Conservation (phyloP, 169 alveolate genomes). For the Plasmodium yoelii region DNA sequence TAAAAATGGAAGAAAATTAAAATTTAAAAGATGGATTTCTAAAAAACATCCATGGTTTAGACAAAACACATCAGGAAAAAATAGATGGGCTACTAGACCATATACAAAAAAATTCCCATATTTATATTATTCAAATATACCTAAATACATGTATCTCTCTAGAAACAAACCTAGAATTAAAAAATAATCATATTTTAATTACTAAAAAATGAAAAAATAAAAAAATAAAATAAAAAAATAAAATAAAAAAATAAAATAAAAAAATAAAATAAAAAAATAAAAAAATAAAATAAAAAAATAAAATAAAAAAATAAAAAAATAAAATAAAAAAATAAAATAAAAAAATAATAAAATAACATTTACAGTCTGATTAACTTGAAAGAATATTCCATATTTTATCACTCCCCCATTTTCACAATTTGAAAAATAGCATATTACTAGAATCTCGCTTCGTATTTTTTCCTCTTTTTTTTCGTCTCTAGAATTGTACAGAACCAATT, state of each 20-base stretch:
- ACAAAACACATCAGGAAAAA: conserved; percentile 80
- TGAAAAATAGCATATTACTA: not conserved
- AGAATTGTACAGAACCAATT: too few species aligned
- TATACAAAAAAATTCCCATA: conserved; percentile 80
- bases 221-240: too few species aligned
- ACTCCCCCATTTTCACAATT: too few species aligned
- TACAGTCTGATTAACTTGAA: not conserved
- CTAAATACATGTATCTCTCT: conserved; percentile 30
- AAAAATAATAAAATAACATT: not conserved
- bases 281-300: too few species aligned
- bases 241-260: too few species aligned
- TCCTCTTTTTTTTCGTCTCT: not conserved
- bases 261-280: too few species aligned
- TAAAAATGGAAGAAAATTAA: conserved; percentile 37
- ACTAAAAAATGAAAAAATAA: too few species aligned
- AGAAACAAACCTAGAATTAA: conserved; percentile 32
- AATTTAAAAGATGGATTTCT: conserved; percentile 66
- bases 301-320: too few species aligned
- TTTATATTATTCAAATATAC: conserved; percentile 35
- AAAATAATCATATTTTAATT: too few species aligned
- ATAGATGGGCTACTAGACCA: conserved; percentile 83
- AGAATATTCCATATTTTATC: too few species aligned
- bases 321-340: not conserved
- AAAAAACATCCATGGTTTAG: conserved; percentile 87
- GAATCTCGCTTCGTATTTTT: not conserved